Evolutionary conservation across 202 grass and related monocot genomes (phyloP).

Genomic region (Elaeis oleifera): DNA sequence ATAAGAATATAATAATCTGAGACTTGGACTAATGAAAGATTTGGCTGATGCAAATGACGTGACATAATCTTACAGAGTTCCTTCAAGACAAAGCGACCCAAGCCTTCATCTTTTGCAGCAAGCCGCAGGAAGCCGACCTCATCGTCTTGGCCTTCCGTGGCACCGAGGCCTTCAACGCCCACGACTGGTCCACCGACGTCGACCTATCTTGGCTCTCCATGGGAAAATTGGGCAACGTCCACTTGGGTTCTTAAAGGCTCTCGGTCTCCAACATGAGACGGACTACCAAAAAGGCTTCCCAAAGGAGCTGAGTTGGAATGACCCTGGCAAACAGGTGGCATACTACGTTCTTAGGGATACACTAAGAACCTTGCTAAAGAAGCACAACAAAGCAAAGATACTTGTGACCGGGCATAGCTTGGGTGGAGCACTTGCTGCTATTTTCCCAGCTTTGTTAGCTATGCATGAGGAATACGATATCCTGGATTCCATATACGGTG

Average conservation of each 20-base stretch:
- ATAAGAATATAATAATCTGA: too few relatives aligned
- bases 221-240: conserved; percentile 49
- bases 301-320: not conserved
- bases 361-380: conserved; percentile 35
- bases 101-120: conserved; percentile 74
- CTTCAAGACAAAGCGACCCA: conserved; percentile 45
- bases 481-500: conserved; percentile 34
- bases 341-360: conserved; percentile 74
- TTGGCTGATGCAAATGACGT: too few relatives aligned
- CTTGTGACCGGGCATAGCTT: conserved; percentile 69
- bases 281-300: conserved; percentile 12
- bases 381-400: conserved; percentile 43
- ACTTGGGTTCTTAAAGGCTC: conserved; percentile 60
- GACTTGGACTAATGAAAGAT: too few relatives aligned
- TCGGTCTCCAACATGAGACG: conserved; percentile 51
- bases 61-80: conserved; percentile 42
- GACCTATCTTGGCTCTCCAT: conserved; percentile 66
- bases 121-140: conserved; percentile 41
- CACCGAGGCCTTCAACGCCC: conserved; percentile 48
- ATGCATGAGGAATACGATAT: conserved; percentile 48
- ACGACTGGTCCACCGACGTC: conserved; percentile 60
- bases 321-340: conserved; percentile 20
- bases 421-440: conserved; percentile 61
- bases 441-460: conserved; percentile 50
- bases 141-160: conserved; percentile 79